Base-by-base conservation (phyloP, 2,329 filamentous ascomycete species). In the Ceratocystis papillata region DNA sequence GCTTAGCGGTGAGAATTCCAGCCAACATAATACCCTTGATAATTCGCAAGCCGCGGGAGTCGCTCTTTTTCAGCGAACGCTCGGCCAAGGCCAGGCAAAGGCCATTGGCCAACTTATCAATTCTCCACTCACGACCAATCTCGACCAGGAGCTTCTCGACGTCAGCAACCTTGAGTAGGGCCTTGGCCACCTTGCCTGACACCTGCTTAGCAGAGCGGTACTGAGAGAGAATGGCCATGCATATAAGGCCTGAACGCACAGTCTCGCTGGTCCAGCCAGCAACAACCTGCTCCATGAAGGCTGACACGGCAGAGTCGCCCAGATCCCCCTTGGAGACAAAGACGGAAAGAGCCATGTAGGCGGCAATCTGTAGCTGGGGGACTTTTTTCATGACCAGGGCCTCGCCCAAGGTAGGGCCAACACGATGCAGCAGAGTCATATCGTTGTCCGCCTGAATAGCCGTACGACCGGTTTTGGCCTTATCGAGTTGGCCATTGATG, bases 331-430 rank as follows among this genome's bases (percentile, higher is more conserved):
- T 96, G 62, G 89, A 86, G 5, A 90, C 91, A 69, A 97, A 82
- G 62, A 97, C 85, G 5, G 90, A 85, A 66, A 92, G 82, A 22
- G 96, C 85, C 88, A 96, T 96, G 74, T 96, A 97, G 67, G 89
- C 92, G 17, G 88, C 91, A 68, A 95, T 83, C 70, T 92, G 88
- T 53, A 96, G 79, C 69, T 93, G 89, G 0, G 90, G 83, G 0
- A 87, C 85, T 68, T 87, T 85, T 71, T 86, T 86, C 78, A 93
- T 82, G 7, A 86, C 81, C 68, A 97, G 80, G 1, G 88, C 89
- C 69, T 89, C 86, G 68, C 90, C 88, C 41, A 99, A 80, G 2
- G 91, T 71, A 79, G 91, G 75, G 80, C 80, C 73, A 82, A 84
- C 72, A 77, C 79, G 77, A 69, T 83, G 85, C 25, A 95, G 78